A percentile compares a stretch with the other conserved stretches of the same genome.
Conservation (phyloP, 768 basidiomycete species). For the Rhizopogon salebrosus region DNA sequence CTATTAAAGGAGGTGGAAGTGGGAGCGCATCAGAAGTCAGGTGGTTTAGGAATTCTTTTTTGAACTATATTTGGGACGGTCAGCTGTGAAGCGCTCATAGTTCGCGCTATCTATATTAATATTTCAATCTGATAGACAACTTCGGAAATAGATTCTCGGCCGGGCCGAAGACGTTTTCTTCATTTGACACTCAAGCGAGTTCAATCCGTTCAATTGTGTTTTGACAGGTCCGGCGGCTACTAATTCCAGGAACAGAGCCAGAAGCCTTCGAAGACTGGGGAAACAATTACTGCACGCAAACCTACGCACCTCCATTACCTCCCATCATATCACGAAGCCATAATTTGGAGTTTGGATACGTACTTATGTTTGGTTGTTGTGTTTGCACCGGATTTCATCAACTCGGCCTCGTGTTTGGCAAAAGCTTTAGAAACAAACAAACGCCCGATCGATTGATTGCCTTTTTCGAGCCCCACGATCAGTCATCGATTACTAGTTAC, state of each 20-base stretch:
- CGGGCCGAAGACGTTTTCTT: no score
- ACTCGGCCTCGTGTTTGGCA: constrained; percentile 4
- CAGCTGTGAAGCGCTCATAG: constrained; percentile 25
- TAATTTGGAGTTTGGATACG: no score
- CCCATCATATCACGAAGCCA: no score
- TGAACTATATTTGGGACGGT: constrained; percentile 73
- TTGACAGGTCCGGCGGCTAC: background rate
- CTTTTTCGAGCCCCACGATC: background rate
- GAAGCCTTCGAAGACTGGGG: background rate
- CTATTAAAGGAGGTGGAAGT: constrained; percentile 33
- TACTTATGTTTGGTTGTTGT: no score
- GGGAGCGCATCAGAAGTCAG: constrained; percentile 56
- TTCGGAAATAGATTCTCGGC: no score
- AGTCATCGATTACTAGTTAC: background rate
- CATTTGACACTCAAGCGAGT: background rate
- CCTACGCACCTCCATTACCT: no score
- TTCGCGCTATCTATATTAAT: background rate
- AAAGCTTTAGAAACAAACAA: constrained; percentile 6
- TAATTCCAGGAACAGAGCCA: background rate
- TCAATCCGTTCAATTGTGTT: background rate
- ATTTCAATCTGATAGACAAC: background rate
- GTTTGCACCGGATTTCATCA: background rate
- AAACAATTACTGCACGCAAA: background rate
- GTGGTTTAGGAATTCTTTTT: constrained; percentile 71
- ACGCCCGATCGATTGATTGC: background rate